Evolutionary conservation across 2,329 filamentous ascomycete genomes (phyloP), one percentile per base, ranked within the genome.

Genomic region (Epichloe aotearoae): DNA sequence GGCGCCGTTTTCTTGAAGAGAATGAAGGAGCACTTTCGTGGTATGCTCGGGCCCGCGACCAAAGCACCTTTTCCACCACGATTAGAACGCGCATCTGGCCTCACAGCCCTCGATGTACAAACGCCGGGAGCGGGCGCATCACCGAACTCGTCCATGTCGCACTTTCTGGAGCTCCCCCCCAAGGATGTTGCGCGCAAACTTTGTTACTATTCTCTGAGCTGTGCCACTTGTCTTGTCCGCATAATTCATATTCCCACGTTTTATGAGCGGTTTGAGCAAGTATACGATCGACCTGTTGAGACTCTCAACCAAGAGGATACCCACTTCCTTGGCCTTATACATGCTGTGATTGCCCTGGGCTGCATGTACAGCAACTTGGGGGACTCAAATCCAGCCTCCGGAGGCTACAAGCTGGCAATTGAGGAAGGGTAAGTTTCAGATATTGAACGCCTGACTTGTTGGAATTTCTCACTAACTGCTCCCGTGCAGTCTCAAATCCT

Each of bases 21-120:
- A 50, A 84, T 98, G 77, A 84, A 88, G 60, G 86, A 94, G 61
- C 86, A 95, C 61, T 87, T 96, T 57, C 84, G 87, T 43, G 81
- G 83, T 54, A 73, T 93, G 56, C 76, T 93, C 46, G 83, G 83
- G 19, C 77, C 79, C 40, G 76, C 81, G 45, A 73, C 77, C 55
- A 73, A 78, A 59, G 68, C 79, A 54, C 74, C 81, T 17, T 80
- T 84, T 62, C 67, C 83, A 54, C 72, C 77, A 49, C 65, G 73
- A 54, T 63, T 73, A 14, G 73, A 76, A 33, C 69, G 71, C 47
- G 68, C 72, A 20, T 69, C 64, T 42, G 75, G 71, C 64, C 69
- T 75, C 56, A 70, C 66, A 55, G 76, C 80, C 54, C 73, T 90
- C 46, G 86, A 89, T 54, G 86, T 85, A 26, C 84, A 87, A 3